Base-by-base conservation (phyloP, 345 rosid species). In the Aethionema arabicum region DNA sequence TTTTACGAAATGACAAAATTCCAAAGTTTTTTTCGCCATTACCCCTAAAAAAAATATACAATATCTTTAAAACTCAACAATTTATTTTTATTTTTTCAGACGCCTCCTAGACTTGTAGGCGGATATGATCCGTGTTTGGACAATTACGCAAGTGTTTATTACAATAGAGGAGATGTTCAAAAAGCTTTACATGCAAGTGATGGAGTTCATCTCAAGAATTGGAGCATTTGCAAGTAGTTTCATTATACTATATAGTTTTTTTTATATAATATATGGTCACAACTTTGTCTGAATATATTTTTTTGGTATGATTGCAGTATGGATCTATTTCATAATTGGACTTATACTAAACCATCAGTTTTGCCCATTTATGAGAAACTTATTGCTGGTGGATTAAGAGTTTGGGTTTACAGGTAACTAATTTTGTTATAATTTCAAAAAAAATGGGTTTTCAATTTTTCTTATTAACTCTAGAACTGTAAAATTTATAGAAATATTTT, bases 81-180 rank as follows among this genome's bases (percentile, higher is more conserved):
- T 6, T 11, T 5, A 2, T 3, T 43, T 43, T 43, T 51, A 36
- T 45, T 67, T 16, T 0, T 11, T 39, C 68, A 55, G 48, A 76
- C 80, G 86, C 79, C 91, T 61, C 93, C 91, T n/a, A 79, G 96
- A 72, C 79, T 83, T 12, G 39, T 90, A 79, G 91, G 96, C 7
- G 97, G 96, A 32, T 93, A 83, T 61, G 99, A 93, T 63, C 99
- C 99, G 4, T 93, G 99, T 60, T 77, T 85, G 63, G 99, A 93
- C 65, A 54, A 70, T 10, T 90, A 90, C 57, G 97, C 97, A 8
- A 78, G 72, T 27, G 45, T 83, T 48, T 93, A 74, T 80, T 93
- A 93, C 79, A 93, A 93, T 66, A 79, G 95, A 74, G 75, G 77
- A 7, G 99, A 84, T 50, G 99, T 93, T 63, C 99, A 93, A 60